Conservation (phyloP, 306 rosid genomes). For the Mucuna pruriens region DNA sequence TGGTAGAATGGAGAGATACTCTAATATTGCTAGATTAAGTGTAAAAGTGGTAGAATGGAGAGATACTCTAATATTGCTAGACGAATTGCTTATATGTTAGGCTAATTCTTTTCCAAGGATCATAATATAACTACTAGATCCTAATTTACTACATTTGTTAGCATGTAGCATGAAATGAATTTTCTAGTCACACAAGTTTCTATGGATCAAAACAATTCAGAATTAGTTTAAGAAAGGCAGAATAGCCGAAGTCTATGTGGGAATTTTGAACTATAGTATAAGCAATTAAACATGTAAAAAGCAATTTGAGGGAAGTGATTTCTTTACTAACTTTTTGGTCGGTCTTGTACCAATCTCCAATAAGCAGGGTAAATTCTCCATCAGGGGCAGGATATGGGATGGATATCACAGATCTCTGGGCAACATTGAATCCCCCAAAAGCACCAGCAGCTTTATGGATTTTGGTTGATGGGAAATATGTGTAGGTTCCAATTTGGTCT, state of each 20-base stretch:
- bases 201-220: background rate
- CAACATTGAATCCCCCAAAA: conserved; percentile 73
- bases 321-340: conserved; percentile 56
- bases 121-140: background rate
- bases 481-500: conserved; percentile 85
- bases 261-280: background rate
- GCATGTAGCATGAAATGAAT: background rate
- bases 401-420: conserved; percentile 64
- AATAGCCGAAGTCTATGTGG: background rate
- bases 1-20: too few relatives aligned
- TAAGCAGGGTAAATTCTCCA: conserved; percentile 70
- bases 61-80: too few relatives aligned
- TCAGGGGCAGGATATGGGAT: conserved; percentile 67
- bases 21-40: too few relatives aligned
- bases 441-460: conserved; percentile 82
- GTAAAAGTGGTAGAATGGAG: too few relatives aligned
- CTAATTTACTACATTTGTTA: background rate
- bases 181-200: background rate
- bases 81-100: background rate
- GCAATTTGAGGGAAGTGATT: background rate
- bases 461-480: conserved; percentile 73
- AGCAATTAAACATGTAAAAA: background rate
- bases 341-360: conserved; percentile 76
- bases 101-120: background rate
- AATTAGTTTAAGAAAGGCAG: background rate